Base-by-base conservation (phyloP, 1,139 yeast genomes). In the Hyphopichia burtonii region DNA sequence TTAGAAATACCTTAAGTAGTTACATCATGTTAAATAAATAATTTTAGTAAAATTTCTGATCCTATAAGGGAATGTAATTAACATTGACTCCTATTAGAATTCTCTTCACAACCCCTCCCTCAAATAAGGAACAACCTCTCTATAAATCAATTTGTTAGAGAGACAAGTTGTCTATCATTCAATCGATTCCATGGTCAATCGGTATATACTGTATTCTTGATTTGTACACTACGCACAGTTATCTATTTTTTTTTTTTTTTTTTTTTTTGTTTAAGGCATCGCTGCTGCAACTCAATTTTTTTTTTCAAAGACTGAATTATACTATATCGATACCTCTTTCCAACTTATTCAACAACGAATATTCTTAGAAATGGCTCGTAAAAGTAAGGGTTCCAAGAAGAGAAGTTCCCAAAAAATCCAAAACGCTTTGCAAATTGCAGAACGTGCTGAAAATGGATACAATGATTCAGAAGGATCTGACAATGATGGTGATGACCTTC, bases 401-500 rank as follows among this genome's bases (percentile, higher is more conserved):
- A 67, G 64, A 49, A 57, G 68, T 40, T 51, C 60, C 36, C 61
- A 63, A 40, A 73, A 71, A 59, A 60, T 70, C 41, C 55, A 69
- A 49, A 70, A 73, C 58, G 78, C 78, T 16, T 71, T 65, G 48
- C 76, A 71, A 53, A 71, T 71, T 17, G 78, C 78, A 3, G 76
- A 71, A 45, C 56, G 75, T 38, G 72, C 67, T 32, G 70, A 58
- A 41, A 59, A 56, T 36, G 61, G 55, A 6, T 51, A 48, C 15
- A 56, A 55, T n/a, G 56, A 52, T 12, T 31, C 45, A 3, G 50
- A 51, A 9, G 50, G 50, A 23, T 52, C 51, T 9, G 49, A 48
- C 8, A 59, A 51, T 20, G 54, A 52, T 25, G 56, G 48, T 3
- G 54, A 53, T 41, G 54, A 51, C 36, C 48, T 59, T 34, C 55